Conservation (phyloP, 345 rosid genomes). For the Salix arbutifolia region DNA sequence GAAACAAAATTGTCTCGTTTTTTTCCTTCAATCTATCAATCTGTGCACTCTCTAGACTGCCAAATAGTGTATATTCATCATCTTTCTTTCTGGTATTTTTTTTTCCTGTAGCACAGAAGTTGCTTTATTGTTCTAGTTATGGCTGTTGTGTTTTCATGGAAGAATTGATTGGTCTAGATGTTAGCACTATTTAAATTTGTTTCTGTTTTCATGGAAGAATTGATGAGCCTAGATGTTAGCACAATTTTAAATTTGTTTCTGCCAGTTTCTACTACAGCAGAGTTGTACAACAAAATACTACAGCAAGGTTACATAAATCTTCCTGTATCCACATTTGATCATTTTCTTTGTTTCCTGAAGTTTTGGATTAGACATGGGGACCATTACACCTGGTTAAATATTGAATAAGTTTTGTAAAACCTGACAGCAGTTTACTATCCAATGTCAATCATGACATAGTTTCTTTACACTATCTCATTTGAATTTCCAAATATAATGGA, state of each 20-base stretch:
- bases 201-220: not conserved
- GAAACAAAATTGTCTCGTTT: not conserved
- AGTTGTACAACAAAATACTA: not conserved
- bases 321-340: not conserved
- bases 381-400: not conserved
- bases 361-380: not conserved
- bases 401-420: not conserved
- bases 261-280: not conserved
- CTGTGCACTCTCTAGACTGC: not conserved
- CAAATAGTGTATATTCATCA: not conserved
- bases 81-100: not conserved
- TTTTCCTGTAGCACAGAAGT: not conserved
- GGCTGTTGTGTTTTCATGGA: not conserved
- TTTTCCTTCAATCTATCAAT: not conserved
- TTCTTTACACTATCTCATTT: not conserved
- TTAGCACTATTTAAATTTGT: not conserved
- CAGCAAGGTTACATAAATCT: not conserved
- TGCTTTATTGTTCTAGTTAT: not conserved
- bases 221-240: not conserved
- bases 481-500: not conserved
- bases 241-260: not conserved
- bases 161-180: not conserved
- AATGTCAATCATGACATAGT: not conserved
- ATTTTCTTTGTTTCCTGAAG: not conserved
- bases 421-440: not conserved